Conservation (phyloP, 768 basidiomycete genomes). For the Daedalea quercina region DNA sequence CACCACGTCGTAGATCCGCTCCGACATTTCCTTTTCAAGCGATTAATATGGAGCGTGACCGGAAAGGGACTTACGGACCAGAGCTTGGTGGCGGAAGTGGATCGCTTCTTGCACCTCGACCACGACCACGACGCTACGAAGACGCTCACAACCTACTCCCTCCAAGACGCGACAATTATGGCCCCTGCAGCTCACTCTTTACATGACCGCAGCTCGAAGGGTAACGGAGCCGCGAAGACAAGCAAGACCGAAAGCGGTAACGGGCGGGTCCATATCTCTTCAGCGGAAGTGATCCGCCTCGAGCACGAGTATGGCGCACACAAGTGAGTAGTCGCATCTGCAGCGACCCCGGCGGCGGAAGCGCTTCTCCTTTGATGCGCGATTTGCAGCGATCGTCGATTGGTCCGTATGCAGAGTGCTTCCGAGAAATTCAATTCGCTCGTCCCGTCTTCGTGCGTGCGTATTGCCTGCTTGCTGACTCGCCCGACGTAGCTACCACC, state of each 20-base stretch:
- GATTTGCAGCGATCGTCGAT: background rate
- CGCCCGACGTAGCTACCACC: constrained; percentile 78
- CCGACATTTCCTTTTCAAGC: background rate
- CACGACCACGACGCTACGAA: background rate
- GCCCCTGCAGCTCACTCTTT: background rate
- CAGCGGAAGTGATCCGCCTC: constrained; percentile 68
- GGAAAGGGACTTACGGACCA: background rate
- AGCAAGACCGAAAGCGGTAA: background rate
- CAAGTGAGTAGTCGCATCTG: constrained; percentile 52
- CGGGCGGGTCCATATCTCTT: constrained; percentile 39
- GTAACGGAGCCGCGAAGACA: background rate
- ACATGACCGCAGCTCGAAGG: background rate
- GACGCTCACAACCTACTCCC: background rate
- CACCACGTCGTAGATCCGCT: background rate
- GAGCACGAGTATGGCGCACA: constrained; percentile 83
- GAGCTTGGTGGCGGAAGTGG: background rate
- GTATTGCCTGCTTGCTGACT: constrained; percentile 21
- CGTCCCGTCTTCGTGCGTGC: constrained; percentile 5
- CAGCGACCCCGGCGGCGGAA: background rate
- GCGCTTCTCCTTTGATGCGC: background rate
- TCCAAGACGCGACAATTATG: background rate
- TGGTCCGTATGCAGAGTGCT: background rate
- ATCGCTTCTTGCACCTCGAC: background rate
- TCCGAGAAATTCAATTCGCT: constrained; percentile 2
- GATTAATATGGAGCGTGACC: background rate